These are phyloP conservation scores for Zalaria sp. DNA, from an alignment of 2,329 filamentous ascomycete genomes.

Conservation along the genomic window DNA sequence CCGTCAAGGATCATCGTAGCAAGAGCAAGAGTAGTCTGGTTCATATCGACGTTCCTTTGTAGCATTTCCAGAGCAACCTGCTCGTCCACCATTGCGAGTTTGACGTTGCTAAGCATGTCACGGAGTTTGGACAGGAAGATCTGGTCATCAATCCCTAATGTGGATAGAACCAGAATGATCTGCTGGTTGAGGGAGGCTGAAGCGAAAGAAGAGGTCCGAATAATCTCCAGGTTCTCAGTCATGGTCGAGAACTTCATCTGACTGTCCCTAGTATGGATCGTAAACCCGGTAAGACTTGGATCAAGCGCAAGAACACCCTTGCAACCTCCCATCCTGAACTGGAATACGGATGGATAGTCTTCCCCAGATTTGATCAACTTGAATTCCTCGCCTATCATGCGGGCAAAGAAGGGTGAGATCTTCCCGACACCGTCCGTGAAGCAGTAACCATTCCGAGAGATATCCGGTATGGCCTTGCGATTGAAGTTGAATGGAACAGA, in stretches of 20 bases:
- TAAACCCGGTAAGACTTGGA: constrained; percentile 42
- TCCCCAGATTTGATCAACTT: constrained; percentile 37
- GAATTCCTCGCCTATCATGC: constrained; percentile 59
- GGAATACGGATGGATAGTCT: constrained; percentile 63
- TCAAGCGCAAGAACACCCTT: constrained; percentile 79
- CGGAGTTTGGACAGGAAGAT: constrained; percentile 56
- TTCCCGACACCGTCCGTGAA: constrained; percentile 93
- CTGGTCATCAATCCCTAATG: constrained; percentile 54
- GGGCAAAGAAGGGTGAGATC: constrained; percentile 66
- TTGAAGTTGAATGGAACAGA: constrained; percentile 40
- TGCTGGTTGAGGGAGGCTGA: constrained; percentile 78
- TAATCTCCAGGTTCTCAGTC: constrained; percentile 68
- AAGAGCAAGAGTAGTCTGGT: constrained; percentile 61
- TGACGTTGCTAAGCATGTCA: constrained; percentile 52
- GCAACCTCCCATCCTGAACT: constrained; percentile 83
- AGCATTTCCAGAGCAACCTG: constrained; percentile 53
- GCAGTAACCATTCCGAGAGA: constrained; percentile 51
- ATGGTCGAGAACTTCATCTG: constrained; percentile 73
- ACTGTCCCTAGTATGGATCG: constrained; percentile 63
- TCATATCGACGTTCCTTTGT: constrained; percentile 67
- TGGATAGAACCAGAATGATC: constrained; percentile 70
- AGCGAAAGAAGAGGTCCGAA: constrained; percentile 63
- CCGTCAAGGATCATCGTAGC: constrained; percentile 65
- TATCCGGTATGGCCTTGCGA: constrained; percentile 49
- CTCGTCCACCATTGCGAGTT: constrained; percentile 54